These are phyloP conservation scores for Orbilia brochopaga DNA, from an alignment of 2,329 filamentous ascomycete species.

Conservation along the genomic window DNA sequence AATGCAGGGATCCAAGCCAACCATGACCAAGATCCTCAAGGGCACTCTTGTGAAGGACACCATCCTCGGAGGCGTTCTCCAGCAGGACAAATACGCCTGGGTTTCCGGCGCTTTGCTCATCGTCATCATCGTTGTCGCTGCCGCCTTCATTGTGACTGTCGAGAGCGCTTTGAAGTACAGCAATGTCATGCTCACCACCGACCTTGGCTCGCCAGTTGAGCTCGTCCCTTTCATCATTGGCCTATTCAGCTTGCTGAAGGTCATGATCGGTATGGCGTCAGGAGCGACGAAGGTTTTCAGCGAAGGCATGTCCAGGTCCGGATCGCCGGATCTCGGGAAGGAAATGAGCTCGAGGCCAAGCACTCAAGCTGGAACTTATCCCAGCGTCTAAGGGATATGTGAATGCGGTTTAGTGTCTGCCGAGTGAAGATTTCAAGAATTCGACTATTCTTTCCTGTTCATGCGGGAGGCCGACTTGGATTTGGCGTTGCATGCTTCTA, in stretches of 20 bases:
- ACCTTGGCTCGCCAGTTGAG: conserved; percentile 42
- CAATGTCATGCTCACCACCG: conserved; percentile 37
- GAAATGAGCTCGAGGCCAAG: conserved; percentile 47
- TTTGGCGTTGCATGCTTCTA: not conserved
- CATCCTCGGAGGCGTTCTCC: conserved; percentile 41
- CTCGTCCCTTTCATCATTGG: conserved; percentile 48
- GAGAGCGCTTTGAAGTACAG: conserved; percentile 46
- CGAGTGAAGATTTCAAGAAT: too few species aligned
- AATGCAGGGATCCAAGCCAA: conserved; percentile 39
- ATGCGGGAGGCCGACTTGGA: too few species aligned
- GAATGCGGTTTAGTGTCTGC: too few species aligned
- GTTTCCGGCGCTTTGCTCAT: conserved; percentile 43
- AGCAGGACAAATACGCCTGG: conserved; percentile 49
- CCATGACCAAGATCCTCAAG: conserved; percentile 32
- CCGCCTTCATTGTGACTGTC: conserved; percentile 45
- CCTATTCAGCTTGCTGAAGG: conserved; percentile 40
- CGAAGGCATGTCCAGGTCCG: conserved; percentile 40
- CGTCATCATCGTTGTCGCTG: conserved; percentile 29
- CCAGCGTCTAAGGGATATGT: conserved; percentile 11
- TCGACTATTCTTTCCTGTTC: too few species aligned
- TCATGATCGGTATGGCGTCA: conserved; percentile 32
- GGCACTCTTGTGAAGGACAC: conserved; percentile 38
- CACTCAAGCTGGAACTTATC: conserved; percentile 19
- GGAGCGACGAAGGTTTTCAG: conserved; percentile 40
- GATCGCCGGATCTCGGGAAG: conserved; percentile 42